Base-by-base conservation (phyloP, 805 yeast species). In the Ogataea populi-albae region DNA sequence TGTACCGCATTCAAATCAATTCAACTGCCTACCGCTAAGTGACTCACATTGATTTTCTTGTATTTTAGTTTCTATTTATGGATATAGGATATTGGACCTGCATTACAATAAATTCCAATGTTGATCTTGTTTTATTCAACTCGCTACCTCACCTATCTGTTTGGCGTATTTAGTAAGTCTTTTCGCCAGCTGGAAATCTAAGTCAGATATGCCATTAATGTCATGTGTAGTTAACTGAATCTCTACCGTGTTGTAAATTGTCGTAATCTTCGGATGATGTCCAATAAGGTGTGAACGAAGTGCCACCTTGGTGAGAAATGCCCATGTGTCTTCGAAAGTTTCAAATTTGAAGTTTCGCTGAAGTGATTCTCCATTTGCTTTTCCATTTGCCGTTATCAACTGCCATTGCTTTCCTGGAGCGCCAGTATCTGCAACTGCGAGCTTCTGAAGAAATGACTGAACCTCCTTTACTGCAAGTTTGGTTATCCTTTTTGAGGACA, bases 201-300 rank as follows among this genome's bases (percentile, higher is more conserved):
- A 49, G 15, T 70, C 71, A n/a, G 81, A 71, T 7, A 76, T 40
- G 4, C 73, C 72, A 16, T 62, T 57, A 1, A 68, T 62, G 52
- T 84, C 93, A 49, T 84, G 93, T 0, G 91, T 84, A 2, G 79
- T 73, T 24, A 82, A 54, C 17, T 64, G 61, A 3, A 84, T 41
- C 11, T 64, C 61, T 1, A 82, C 83, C 20, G 64, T 60, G 42
- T 77, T 84, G 50, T 82, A 84, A 0, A 77, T 70, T 3, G 82
- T 82, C 0, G 64, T 66, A 9, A 84, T 74, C 0, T 78, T 77
- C 0, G 93, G 91, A 54, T 84, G 94, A 49, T 84, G 91, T 4
- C 77, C 81, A 50, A 62, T 55, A 1, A 67, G 48, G 50, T 81
- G 83, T 0, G 84, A 69, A 34, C 77, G 59, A 59, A 73, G 56